These are phyloP conservation scores for Rosa lucieae DNA, from an alignment of 306 rosid genomes.

Conservation along the genomic window DNA sequence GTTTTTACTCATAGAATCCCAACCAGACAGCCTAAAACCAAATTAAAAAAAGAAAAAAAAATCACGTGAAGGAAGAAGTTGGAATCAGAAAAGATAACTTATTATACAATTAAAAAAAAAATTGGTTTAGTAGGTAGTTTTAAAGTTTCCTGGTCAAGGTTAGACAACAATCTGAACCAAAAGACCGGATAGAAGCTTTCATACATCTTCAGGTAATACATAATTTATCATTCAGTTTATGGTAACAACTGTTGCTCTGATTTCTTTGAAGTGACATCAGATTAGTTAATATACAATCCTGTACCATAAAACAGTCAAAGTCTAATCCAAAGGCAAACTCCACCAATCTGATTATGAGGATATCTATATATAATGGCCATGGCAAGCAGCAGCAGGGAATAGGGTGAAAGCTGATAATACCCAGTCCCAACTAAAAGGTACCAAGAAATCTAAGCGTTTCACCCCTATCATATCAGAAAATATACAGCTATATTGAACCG, in stretches of 20 bases:
- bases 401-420: neutral
- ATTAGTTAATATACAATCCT: neutral
- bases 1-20: too few relatives aligned
- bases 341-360: neutral
- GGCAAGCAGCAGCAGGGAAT: neutral
- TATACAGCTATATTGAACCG: neutral
- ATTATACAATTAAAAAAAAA: too few relatives aligned
- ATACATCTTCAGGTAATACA: neutral
- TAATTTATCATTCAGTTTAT: neutral
- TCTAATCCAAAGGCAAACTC: neutral
- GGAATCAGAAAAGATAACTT: too few relatives aligned
- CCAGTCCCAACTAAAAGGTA: slow-evolving; percentile 1
- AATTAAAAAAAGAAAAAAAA: too few relatives aligned
- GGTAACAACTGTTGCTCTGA: neutral
- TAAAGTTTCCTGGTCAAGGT: neutral
- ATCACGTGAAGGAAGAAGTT: too few relatives aligned
- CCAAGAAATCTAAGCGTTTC: neutral
- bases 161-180: neutral
- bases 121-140: neutral
- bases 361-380: neutral
- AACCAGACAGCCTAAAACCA: too few relatives aligned
- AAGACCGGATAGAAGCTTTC: neutral
- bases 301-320: neutral
- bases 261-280: neutral
- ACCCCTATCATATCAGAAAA: neutral